Base-by-base conservation (phyloP, 208 protist species). In the Hexamita inflata region DNA sequence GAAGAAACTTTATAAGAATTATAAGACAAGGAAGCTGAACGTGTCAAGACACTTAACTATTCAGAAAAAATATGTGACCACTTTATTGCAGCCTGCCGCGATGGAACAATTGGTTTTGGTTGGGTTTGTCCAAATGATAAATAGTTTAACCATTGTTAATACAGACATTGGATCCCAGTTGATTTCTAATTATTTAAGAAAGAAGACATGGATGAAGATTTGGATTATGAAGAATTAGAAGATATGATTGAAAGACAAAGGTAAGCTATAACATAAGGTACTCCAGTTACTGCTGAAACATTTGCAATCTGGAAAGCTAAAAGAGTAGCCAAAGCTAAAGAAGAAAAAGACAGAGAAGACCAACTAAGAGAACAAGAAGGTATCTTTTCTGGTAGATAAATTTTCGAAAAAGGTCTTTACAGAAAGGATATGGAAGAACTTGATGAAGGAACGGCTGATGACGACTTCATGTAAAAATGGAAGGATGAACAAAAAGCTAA, bases 191-290 rank as follows among this genome's bases (percentile, higher is more conserved):
- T 45, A 34, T 24, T 24, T 15, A 70, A 70, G 64, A 4, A 4
- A 15, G 38, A 49, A n/a, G 64, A 70, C 34, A 32, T 70, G 19
- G 64, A 70, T n/a, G 38, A 70, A n/a, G 64, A 70, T 38, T 49
- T 70, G n/a, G 64, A 70, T n/a, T 45, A 70, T n/a, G 64, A 49
- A 11, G 32, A 70, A 34, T 42, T 70, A 4, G 64, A 70, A 34
- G 64, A 70, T 7, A 34, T 24, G 9, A 57, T 70, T n/a, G 64
- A 70, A 49, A n/a, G 64, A n/a, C 9, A 38, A 11, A 4, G 64
- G 38, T 24, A 70, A 7, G 64, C 26, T 4, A 70, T 70, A 29
- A 70, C 64, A 15, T 45, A n/a, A 19, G 64, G 64, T 24, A 70
- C 64, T 19, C 64, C 64, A 19, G 64, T 70, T 4, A 70, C 2